Evolutionary conservation across 208 protist species (phyloP).

Genomic region (Leishmania tropica): DNA sequence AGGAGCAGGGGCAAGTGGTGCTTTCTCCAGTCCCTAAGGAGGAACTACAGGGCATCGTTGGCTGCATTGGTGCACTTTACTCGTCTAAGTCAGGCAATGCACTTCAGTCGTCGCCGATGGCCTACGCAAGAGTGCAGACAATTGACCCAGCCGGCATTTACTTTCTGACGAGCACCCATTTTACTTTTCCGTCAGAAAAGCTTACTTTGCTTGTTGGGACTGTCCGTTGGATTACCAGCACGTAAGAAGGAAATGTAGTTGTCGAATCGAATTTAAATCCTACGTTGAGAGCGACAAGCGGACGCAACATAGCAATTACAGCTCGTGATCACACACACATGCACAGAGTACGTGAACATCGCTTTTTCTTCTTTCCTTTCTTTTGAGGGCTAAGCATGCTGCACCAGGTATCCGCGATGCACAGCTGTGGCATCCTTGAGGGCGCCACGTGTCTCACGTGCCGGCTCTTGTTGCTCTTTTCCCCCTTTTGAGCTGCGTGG

Average conservation of each 20-base stretch:
- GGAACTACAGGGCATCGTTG: conserved; percentile 69
- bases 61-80: conserved; percentile 77
- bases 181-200: conserved; percentile 72
- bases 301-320: not conserved
- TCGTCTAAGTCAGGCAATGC: conserved; percentile 36
- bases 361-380: not conserved
- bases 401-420: not conserved
- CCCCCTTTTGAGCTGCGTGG: not conserved
- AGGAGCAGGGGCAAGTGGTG: conserved; percentile 55
- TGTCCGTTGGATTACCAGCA: conserved; percentile 80
- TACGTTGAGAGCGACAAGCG: not conserved
- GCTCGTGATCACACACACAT: not conserved
- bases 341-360: not conserved
- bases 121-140: conserved; percentile 65
- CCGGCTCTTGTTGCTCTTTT: not conserved
- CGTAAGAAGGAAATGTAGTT: conserved; percentile 12
- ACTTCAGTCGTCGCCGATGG: conserved; percentile 59
- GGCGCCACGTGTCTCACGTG: not conserved
- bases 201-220: conserved; percentile 69
- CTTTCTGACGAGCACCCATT: conserved; percentile 82
- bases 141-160: conserved; percentile 67
- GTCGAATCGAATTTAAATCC: not conserved
- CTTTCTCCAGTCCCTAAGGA: conserved; percentile 53
- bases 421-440: not conserved
- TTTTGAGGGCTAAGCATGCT: not conserved